Evolutionary conservation across 148 eudicot species (phyloP), one percentile per base, ranked within the genome.

Genomic region (Vaccinium macrocarpon): DNA sequence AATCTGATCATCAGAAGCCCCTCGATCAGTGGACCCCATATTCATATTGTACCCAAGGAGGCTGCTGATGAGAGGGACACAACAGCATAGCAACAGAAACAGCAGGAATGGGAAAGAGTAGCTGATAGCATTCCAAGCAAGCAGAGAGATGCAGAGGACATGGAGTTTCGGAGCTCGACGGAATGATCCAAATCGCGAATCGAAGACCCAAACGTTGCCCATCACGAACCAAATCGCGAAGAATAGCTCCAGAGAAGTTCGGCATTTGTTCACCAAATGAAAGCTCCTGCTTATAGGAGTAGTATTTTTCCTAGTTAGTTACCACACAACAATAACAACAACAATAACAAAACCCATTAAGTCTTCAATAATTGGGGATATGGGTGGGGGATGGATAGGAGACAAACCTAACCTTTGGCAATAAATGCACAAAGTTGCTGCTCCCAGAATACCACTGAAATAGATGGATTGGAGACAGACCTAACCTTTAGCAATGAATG

Each of bases 141-240:
- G 87, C 23, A 97, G 87, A n/a, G 88, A 79, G 27, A 92, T 91
- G 89, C 97, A 95, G 21, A 97, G 89, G 25, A 90, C 74, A 66
- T 95, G 92, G 11, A 97, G 96, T 79, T 91, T 92, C 0, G 98
- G 99, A 52, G 98, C 97, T 57, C 86, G 81, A 5, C 81, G 87
- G 19, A 89, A 92, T 0, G 96, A 90, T 6, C 93, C 89, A 8
- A 93, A 89, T 5, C 99, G 89, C 6, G 97, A 76, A 86, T 95
- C 98, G 75, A 93, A 97, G 52, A 92, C 86, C 99, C 99, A 97
- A 12, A 97, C 96, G 76, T 93, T 97, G 1, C 99, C 99, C 95
- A 95, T 92, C 82, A 97, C 99, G 38, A 97, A 97, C 99, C 99
- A 97, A 90, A 97, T 92, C 21, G 99, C 99, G 27, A 88, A 93